Percentiles rank a stretch among this genome's conserved stretches.
These are phyloP conservation scores for Eimeria tenella DNA, from an alignment of 169 alveolate genomes.

Conservation along the genomic window DNA sequence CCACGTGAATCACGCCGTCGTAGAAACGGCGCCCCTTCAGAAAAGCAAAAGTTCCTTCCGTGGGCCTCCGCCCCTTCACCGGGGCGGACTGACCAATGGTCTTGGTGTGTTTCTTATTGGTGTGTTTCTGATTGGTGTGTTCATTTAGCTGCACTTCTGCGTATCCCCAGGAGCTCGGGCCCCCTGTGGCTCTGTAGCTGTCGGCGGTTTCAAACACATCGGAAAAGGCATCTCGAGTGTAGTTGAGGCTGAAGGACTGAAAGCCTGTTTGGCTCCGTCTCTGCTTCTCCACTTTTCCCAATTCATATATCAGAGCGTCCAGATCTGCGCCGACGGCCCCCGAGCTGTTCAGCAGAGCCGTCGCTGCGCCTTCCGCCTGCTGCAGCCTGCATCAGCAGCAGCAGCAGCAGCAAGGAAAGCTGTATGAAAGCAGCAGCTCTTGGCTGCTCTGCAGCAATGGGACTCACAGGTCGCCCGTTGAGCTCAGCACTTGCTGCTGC, in stretches of 20 bases:
- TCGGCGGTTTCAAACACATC: conserved; percentile 81
- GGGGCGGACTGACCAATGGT: conserved; percentile 81
- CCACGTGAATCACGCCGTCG: conserved; percentile 78
- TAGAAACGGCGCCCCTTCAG: conserved; percentile 82
- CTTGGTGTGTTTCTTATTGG: background rate
- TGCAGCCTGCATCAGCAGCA: conserved; percentile 44
- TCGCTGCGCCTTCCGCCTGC: conserved; percentile 78
- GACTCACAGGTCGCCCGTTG: background rate
- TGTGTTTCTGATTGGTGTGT: no score
- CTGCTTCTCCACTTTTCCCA: conserved; percentile 80
- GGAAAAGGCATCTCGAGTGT: conserved; percentile 76
- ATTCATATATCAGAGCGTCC: conserved; percentile 70
- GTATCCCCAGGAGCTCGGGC: conserved; percentile 87
- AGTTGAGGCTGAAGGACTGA: conserved; percentile 79
- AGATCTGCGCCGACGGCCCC: conserved; percentile 74
- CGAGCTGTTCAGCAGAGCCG: conserved; percentile 79
- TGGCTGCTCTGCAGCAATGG: background rate
- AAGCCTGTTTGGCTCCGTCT: conserved; percentile 82
- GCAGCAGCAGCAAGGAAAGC: background rate
- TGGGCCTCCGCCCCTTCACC: conserved; percentile 77
- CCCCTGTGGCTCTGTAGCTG: conserved; percentile 77
- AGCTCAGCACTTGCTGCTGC: conserved; percentile 71
- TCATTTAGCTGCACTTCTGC: conserved; percentile 79
- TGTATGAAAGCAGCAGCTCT: background rate
- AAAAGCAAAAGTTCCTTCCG: conserved; percentile 84